Evolutionary conservation across 352 stramenopile genomes (phyloP).

Genomic region (Pythium insidiosum): DNA sequence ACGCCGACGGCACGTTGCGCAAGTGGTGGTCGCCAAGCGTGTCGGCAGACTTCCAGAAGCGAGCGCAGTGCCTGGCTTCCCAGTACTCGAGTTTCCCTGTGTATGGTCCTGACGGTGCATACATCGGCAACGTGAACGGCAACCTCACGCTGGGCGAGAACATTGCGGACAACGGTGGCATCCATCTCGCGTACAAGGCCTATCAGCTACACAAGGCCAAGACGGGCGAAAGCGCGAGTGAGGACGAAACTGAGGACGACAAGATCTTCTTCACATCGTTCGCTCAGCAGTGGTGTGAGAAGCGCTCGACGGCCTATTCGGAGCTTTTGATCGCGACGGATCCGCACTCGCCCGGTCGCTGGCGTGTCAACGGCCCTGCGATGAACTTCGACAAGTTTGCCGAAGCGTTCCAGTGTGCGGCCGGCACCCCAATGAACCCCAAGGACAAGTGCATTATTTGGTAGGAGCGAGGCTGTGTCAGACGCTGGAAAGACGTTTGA

Average conservation of each 20-base stretch:
- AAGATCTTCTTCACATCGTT: constrained; percentile 66
- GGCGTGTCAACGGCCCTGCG: constrained; percentile 52
- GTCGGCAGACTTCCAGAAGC: constrained; percentile 33
- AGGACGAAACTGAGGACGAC: constrained; percentile 24
- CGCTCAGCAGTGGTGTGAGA: constrained; percentile 60
- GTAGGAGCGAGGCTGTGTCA: constrained; percentile 16
- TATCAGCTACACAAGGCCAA: constrained; percentile 54
- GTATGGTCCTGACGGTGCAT: constrained; percentile 21
- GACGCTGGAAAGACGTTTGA: neutral
- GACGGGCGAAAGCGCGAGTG: constrained; percentile 2
- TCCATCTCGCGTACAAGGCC: constrained; percentile 78
- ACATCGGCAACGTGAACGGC: constrained; percentile 72
- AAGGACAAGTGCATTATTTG: constrained; percentile 58
- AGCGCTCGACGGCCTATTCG: constrained; percentile 27
- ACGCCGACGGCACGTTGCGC: constrained; percentile 76
- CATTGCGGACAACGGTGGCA: constrained; percentile 86
- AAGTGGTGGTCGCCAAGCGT: constrained; percentile 87
- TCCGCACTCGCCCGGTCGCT: constrained; percentile 51
- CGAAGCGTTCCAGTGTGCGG: constrained; percentile 48
- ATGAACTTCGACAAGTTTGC: constrained; percentile 66
- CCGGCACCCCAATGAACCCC: constrained; percentile 60
- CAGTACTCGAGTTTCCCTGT: constrained; percentile 61
- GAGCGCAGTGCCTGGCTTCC: constrained; percentile 40
- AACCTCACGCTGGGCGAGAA: constrained; percentile 91
- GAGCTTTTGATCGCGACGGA: constrained; percentile 44